Conservation (phyloP, 108 stramenopile species). For the Epithemia pelagica region DNA sequence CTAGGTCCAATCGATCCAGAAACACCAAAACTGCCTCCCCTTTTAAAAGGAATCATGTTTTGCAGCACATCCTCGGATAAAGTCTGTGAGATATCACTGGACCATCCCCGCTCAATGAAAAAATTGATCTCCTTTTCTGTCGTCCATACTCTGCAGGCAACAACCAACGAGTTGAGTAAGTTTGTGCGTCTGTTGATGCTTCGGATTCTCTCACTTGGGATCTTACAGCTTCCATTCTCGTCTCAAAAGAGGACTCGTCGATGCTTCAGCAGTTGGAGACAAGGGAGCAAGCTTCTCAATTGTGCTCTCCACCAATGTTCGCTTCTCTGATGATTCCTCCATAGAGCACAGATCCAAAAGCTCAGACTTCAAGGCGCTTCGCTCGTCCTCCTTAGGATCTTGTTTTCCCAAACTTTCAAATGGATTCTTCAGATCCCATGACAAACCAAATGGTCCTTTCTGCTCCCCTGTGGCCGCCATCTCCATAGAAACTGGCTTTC, state of each 20-base stretch:
- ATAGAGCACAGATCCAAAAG: background rate
- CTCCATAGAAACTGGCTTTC: too few relatives aligned
- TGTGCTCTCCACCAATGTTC: slow-evolving; percentile 19
- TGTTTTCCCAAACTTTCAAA: background rate
- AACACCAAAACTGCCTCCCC: slow-evolving; percentile 44
- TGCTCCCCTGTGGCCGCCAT: too few relatives aligned
- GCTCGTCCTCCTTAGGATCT: background rate
- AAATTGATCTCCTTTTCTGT: slow-evolving; percentile 63
- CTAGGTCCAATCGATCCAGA: slow-evolving; percentile 17
- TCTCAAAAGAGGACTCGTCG: slow-evolving; percentile 26
- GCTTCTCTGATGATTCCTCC: background rate
- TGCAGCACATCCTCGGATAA: slow-evolving; percentile 21
- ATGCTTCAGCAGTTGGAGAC: slow-evolving; percentile 25
- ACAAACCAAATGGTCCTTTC: background rate
- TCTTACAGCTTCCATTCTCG: slow-evolving; percentile 37
- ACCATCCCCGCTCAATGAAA: slow-evolving; percentile 35
- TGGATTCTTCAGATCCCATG: background rate
- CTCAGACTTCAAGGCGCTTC: background rate
- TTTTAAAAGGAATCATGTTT: slow-evolving; percentile 46
- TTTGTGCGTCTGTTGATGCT: too few relatives aligned
- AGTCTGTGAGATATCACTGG: slow-evolving; percentile 34
- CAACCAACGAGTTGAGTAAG: too few relatives aligned
- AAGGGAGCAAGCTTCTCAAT: slow-evolving; percentile 26
- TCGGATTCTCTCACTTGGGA: too few relatives aligned
- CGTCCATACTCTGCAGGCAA: slow-evolving; percentile 43